Evolutionary conservation across 805 yeast species (phyloP).

Genomic region (Saturnispora besseyi): DNA sequence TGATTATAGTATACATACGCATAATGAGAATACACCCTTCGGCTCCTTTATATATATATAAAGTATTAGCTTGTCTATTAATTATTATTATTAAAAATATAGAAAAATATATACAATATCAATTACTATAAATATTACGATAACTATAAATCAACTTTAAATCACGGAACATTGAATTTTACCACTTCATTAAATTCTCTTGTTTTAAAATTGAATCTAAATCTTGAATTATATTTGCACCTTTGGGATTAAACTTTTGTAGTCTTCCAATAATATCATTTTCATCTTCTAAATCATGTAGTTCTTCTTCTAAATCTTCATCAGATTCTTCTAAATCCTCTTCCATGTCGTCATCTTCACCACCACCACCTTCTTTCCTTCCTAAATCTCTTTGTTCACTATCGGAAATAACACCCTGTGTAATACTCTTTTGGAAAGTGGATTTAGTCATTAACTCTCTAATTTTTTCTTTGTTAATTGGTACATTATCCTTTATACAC

Average conservation of each 20-base stretch:
- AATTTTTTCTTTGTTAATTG: slow-evolving; percentile 34
- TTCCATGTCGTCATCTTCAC: slow-evolving; percentile 13
- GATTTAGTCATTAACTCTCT: slow-evolving; percentile 36
- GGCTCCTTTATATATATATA: background rate
- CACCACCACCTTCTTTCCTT: slow-evolving; percentile 20
- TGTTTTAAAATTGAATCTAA: slow-evolving; percentile 22
- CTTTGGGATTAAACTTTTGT: slow-evolving; percentile 29
- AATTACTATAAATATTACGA: too few relatives aligned
- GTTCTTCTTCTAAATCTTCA: slow-evolving; percentile 31
- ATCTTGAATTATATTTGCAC: slow-evolving; percentile 21
- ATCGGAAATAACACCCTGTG: slow-evolving; percentile 6
- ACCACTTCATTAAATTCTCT: slow-evolving; percentile 17
- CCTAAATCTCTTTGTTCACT: slow-evolving; percentile 23
- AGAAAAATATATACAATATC: slow-evolving; percentile 1
- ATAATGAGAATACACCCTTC: background rate
- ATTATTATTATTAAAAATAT: background rate
- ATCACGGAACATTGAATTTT: background rate
- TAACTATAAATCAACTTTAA: background rate
- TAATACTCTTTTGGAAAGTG: slow-evolving; percentile 16
- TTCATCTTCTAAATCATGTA: slow-evolving; percentile 20
- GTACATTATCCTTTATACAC: slow-evolving; percentile 44
- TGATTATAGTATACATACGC: background rate
- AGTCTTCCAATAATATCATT: slow-evolving; percentile 31
- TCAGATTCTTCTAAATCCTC: slow-evolving; percentile 11
- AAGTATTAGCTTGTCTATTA: background rate